Percentiles rank a stretch among this genome's conserved stretches.
These are phyloP conservation scores for Cercospora berteroae DNA, from an alignment of 2,329 filamentous ascomycete genomes.

Conservation along the genomic window DNA sequence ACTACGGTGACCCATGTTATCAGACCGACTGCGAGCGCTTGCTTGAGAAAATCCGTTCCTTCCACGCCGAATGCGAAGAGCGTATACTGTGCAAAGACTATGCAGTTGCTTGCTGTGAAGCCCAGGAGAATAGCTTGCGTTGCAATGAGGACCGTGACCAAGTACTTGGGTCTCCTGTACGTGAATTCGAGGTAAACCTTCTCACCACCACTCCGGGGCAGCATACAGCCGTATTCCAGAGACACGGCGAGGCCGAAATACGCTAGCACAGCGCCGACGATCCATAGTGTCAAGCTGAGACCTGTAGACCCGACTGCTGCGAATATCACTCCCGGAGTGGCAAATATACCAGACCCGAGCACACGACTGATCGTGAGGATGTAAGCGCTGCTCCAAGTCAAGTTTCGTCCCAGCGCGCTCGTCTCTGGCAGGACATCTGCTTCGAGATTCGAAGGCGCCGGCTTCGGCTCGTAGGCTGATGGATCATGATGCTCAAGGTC, in stretches of 20 bases:
- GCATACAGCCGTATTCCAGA: conserved; percentile 68
- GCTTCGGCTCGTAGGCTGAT: conserved; percentile 11
- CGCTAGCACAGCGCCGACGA: conserved; percentile 60
- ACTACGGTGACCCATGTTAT: conserved; percentile 41
- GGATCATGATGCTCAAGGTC: conserved; percentile 14
- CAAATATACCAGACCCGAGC: conserved; percentile 70
- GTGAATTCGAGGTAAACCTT: conserved; percentile 72
- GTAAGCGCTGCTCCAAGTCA: conserved; percentile 56
- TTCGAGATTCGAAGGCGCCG: conserved; percentile 44
- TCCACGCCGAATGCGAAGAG: conserved; percentile 56
- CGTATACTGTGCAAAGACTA: conserved; percentile 26
- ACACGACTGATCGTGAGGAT: conserved; percentile 67
- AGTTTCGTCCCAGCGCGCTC: conserved; percentile 56
- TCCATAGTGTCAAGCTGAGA: conserved; percentile 61
- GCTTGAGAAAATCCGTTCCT: conserved; percentile 53
- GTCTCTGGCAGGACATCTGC: conserved; percentile 61
- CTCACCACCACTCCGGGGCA: conserved; percentile 64
- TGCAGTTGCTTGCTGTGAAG: conserved; percentile 67
- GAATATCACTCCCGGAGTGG: conserved; percentile 66
- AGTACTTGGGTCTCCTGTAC: conserved; percentile 61
- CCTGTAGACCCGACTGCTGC: conserved; percentile 65
- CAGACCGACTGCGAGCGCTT: conserved; percentile 48
- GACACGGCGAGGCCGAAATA: conserved; percentile 55
- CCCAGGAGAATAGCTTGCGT: conserved; percentile 63
- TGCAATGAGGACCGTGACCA: conserved; percentile 63